Evolutionary conservation across 352 stramenopile species (phyloP), one percentile per base, ranked within the genome.

Genomic region (Pilasporangium apinafurcum): DNA sequence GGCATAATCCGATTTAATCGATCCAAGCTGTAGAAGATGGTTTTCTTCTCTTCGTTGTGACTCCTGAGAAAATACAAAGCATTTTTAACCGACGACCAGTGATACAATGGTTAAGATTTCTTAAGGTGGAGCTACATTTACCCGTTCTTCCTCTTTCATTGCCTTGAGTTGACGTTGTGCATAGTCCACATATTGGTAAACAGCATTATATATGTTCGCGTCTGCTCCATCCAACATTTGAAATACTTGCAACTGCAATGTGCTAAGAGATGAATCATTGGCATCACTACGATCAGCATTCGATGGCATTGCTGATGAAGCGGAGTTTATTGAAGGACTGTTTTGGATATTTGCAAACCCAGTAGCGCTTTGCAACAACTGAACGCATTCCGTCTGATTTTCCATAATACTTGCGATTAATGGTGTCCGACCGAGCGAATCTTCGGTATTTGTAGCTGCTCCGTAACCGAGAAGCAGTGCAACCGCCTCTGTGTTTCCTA

Each of bases 341-440:
- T n/a, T n/a, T n/a, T n/a, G n/a, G n/a, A n/a, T n/a, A n/a, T n/a
- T n/a, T n/a, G n/a, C n/a, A n/a, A n/a, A n/a, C n/a, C n/a, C n/a
- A n/a, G n/a, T n/a, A n/a, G 48, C 38, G 20, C 25, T 53, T 44
- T 90, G 78, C 7, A 91, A 38, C 5, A 86, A 40, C 32, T 88
- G 70, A 3, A 77, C 70, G 29, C 78, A 86, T 25, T 73, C 65
- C 3, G 86, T 54, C 6, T 75, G 71, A 24, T 85, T 87, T 46
- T 84, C 75, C 46, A 91, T 64, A 25, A 86, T 84, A 13, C 69
- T 83, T 9, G 86, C 45, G 14, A 86, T 62, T 12, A 91, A 44
- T 5, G 78, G 70, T 4, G 75, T 83, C 0, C 72, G 62, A 18
- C 75, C 74, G 40, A 78, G 68, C 3, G 51, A 62, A 36, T 91